phyloP scores from a whole-genome alignment of 2,329 filamentous ascomycete species.

The Penicillium sclerotigenum region DNA sequence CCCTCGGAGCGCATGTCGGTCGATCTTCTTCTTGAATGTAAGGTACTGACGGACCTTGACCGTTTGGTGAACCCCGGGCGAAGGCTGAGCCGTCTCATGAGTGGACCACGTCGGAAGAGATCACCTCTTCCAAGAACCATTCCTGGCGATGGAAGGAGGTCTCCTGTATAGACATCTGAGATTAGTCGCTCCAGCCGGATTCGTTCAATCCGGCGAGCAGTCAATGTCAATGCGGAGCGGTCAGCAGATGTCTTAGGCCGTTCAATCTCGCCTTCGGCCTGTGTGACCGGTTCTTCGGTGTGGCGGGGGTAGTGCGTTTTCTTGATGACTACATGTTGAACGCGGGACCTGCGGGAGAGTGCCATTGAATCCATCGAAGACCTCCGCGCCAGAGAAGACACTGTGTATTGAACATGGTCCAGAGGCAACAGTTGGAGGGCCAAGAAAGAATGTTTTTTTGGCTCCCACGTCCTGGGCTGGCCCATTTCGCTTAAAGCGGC shows the following conservation, averaged over 20 bases:
- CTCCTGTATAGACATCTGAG: constrained; percentile 78
- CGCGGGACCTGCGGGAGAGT: constrained; percentile 65
- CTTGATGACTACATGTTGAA: constrained; percentile 78
- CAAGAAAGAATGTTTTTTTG: constrained; percentile 42
- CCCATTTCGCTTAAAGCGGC: constrained; percentile 51
- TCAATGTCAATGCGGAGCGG: constrained; percentile 65
- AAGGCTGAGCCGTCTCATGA: constrained; percentile 85
- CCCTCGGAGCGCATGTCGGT: constrained; percentile 5
- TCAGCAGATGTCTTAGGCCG: constrained; percentile 78
- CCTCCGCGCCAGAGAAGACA: constrained; percentile 54
- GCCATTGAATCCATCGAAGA: constrained; percentile 76
- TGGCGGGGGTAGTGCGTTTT: constrained; percentile 72
- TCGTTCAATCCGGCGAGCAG: constrained; percentile 71
- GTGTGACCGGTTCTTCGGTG: constrained; percentile 44
- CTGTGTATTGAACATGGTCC: constrained; percentile 70
- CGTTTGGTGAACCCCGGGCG: constrained; percentile 72
- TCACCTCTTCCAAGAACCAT: constrained; percentile 68
- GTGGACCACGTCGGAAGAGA: constrained; percentile 68
- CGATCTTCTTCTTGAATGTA: constrained; percentile 14
- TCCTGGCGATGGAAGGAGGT: constrained; percentile 76
- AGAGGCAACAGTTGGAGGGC: constrained; percentile 69
- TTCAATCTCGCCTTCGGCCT: constrained; percentile 57
- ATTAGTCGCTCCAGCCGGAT: constrained; percentile 71
- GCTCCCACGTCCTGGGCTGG: constrained; percentile 39
- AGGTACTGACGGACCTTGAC: constrained; percentile 55